Percentiles rank a stretch among this genome's conserved stretches.
These are phyloP conservation scores for Cucumis cinereus DNA, from an alignment of 306 rosid species.

Conservation along the genomic window DNA sequence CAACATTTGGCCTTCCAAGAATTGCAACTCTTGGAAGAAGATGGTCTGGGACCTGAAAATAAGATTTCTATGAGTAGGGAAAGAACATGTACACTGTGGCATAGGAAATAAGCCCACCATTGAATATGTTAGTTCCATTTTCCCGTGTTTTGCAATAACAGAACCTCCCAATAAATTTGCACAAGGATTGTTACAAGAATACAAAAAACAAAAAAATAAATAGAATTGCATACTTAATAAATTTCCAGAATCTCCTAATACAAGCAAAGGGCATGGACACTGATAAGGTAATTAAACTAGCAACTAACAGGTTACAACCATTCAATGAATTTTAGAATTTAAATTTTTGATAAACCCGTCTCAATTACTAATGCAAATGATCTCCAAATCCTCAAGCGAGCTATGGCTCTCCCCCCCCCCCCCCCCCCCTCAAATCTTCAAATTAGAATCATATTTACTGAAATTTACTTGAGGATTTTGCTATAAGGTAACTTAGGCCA, in stretches of 20 bases:
- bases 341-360: not conserved
- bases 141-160: not conserved
- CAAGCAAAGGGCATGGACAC: not conserved
- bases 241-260: not conserved
- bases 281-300: not conserved
- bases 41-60: constrained; percentile 68
- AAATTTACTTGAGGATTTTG: not conserved
- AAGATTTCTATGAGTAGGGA: constrained; percentile 7
- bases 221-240: not conserved
- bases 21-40: constrained; percentile 81
- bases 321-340: not conserved
- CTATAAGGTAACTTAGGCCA: not conserved
- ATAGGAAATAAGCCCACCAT: constrained; percentile 10
- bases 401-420: not conserved
- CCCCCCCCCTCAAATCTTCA: not conserved
- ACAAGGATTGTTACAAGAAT: not conserved
- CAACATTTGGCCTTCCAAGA: constrained; percentile 95
- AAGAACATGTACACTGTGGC: not conserved
- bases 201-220: not conserved
- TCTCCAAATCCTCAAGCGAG: not conserved
- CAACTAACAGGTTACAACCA: not conserved
- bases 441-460: not conserved
- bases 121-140: not conserved
- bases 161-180: not conserved
- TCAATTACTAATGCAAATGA: not conserved